Evolutionary conservation across 768 basidiomycete species (phyloP).

Genomic region (Amanita subjunquillea): DNA sequence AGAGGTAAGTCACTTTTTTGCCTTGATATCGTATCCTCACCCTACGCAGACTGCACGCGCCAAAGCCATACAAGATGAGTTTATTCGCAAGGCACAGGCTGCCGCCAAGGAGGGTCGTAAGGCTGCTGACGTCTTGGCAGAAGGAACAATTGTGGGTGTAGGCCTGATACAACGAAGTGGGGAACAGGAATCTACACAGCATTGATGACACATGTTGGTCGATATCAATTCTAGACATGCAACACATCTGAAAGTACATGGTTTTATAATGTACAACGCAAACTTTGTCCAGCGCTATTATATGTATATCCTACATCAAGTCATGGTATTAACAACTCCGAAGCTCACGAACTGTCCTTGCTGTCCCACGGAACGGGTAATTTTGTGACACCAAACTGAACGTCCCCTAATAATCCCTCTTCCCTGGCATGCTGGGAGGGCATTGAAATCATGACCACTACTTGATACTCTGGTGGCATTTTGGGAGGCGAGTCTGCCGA

Average conservation of each 20-base stretch:
- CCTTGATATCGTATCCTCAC: not conserved
- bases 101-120: slow-evolving; percentile 64
- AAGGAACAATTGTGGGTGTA: slow-evolving; percentile 65
- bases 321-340: not conserved
- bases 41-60: slow-evolving; percentile 40
- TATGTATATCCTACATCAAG: slow-evolving; percentile 4
- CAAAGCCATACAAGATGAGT: slow-evolving; percentile 61
- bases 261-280: not conserved
- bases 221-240: not conserved
- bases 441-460: slow-evolving; percentile 39
- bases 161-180: slow-evolving; percentile 59
- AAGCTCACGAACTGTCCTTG: slow-evolving; percentile 2
- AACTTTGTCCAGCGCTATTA: not conserved
- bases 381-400: slow-evolving; percentile 33
- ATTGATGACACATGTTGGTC: not conserved
- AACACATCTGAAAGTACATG: not conserved
- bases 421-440: slow-evolving; percentile 16
- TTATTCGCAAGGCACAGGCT: slow-evolving; percentile 53
- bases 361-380: slow-evolving; percentile 20
- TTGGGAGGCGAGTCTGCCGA: not conserved
- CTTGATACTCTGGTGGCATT: slow-evolving; percentile 11
- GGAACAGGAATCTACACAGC: slow-evolving; percentile 1
- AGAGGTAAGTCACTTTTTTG: slow-evolving; percentile 48
- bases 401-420: slow-evolving; percentile 7
- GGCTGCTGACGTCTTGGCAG: slow-evolving; percentile 57